Evolutionary conservation across 768 basidiomycete genomes (phyloP).

Genomic region (Collybia mongolica): DNA sequence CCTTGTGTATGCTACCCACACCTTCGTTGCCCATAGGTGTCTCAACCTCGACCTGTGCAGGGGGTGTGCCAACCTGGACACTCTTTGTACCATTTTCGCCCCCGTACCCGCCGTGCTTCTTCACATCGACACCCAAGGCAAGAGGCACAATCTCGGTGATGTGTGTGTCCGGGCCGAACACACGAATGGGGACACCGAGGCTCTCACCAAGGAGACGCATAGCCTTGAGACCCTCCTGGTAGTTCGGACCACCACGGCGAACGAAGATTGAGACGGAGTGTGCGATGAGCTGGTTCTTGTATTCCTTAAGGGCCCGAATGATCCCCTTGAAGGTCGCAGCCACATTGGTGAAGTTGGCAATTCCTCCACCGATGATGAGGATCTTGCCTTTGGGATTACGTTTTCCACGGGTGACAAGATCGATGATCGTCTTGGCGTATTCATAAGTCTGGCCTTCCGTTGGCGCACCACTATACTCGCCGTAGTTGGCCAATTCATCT

Average conservation of each 20-base stretch:
- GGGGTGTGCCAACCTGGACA: conserved; percentile 37
- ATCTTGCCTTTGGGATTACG: conserved; percentile 90
- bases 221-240: conserved; percentile 96
- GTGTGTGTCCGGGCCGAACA: conserved; percentile 97
- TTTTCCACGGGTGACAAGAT: conserved; percentile 89
- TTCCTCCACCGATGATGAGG: conserved; percentile 99
- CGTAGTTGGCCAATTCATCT: conserved; percentile 98
- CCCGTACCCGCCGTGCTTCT: conserved; percentile 26
- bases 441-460: conserved; percentile 99
- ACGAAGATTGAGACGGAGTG: conserved; percentile 95
- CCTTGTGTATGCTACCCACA: conserved; percentile 73
- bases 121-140: conserved; percentile 83
- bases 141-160: conserved; percentile 99
- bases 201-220: conserved; percentile 97
- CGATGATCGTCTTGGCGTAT: conserved; percentile 98
- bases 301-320: conserved; percentile 94
- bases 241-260: conserved; percentile 98
- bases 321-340: conserved; percentile 99
- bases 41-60: conserved; percentile 32
- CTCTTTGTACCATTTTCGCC: conserved; percentile 29
- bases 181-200: conserved; percentile 94
- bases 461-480: conserved; percentile 98
- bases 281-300: conserved; percentile 78
- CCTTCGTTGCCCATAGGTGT: conserved; percentile 39
- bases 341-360: conserved; percentile 99